These are phyloP conservation scores for Alternaria triticimaculans DNA, from an alignment of 2,329 filamentous ascomycete genomes.

Conservation along the genomic window DNA sequence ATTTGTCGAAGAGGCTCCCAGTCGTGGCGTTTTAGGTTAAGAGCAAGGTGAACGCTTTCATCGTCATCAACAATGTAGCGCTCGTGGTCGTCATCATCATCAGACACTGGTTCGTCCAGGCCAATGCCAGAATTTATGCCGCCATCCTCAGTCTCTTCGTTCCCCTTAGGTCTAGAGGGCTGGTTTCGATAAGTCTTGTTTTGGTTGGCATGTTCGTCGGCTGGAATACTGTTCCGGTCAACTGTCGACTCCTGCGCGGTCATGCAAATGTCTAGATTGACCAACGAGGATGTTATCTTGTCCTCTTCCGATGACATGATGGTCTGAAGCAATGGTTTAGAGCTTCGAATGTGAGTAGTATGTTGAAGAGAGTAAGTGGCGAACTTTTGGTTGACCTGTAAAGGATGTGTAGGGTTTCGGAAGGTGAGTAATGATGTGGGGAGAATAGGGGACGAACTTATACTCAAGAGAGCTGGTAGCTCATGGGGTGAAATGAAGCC, in stretches of 20 bases:
- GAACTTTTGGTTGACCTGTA: neutral
- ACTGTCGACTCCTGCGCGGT: neutral
- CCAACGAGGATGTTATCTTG: neutral
- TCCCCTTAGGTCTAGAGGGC: neutral
- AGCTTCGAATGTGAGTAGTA: neutral
- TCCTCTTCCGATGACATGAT: neutral
- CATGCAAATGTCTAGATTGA: neutral
- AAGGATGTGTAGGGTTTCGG: neutral
- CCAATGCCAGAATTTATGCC: too few species aligned
- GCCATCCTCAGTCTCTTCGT: neutral
- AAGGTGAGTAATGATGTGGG: neutral
- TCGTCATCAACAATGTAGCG: too few species aligned
- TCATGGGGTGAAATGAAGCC: neutral
- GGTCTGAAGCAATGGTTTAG: neutral
- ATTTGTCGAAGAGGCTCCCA: neutral
- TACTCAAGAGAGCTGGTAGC: neutral
- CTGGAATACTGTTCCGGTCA: neutral
- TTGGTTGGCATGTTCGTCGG: neutral
- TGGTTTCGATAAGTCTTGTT: neutral
- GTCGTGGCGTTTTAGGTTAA: neutral
- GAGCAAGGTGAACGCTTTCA: too few species aligned
- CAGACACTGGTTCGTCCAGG: too few species aligned
- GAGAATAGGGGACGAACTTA: neutral
- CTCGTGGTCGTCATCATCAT: too few species aligned
- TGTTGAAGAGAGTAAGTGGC: neutral